Percentiles rank a stretch among this genome's conserved stretches.
Evolutionary conservation across 768 basidiomycete species (phyloP).

Genomic region (Auriscalpium microsporum): DNA sequence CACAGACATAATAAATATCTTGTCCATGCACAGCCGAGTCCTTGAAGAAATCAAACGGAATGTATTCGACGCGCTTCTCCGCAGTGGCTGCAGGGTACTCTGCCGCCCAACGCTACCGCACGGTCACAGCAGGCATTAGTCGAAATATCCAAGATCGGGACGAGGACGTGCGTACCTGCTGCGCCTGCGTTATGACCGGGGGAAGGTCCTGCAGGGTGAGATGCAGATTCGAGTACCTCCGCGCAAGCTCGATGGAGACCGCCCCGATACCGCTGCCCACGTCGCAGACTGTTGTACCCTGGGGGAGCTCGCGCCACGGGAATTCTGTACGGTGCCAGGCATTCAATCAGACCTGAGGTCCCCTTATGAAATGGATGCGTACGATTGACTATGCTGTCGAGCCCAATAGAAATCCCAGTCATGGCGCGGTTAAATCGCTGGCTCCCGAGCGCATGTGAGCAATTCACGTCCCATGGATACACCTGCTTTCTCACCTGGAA

Average conservation of each 20-base stretch:
- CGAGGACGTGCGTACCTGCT: conserved; percentile 13
- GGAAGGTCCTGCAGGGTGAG: conserved; percentile 24
- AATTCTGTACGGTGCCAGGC: conserved; percentile 10
- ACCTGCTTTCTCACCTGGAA: no score
- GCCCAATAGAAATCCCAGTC: background rate
- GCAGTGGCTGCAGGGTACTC: background rate
- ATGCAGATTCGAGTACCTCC: conserved; percentile 19
- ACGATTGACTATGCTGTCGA: background rate
- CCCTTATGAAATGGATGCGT: background rate
- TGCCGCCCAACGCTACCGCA: background rate
- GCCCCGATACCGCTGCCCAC: conserved; percentile 23
- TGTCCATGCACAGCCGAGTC: conserved; percentile 15
- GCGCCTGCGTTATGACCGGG: conserved; percentile 17
- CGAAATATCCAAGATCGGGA: background rate
- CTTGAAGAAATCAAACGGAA: conserved; percentile 13
- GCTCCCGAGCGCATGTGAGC: background rate
- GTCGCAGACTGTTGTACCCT: conserved; percentile 20
- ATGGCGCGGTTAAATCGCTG: background rate
- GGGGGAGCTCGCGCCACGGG: conserved; percentile 16
- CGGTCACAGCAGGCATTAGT: no score
- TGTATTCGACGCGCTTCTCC: background rate
- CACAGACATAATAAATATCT: background rate
- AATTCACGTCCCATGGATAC: no score
- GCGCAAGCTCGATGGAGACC: conserved; percentile 21
- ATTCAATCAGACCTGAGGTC: background rate